Conservation (phyloP, 345 rosid genomes). For the Arabidopsis arenosa region DNA sequence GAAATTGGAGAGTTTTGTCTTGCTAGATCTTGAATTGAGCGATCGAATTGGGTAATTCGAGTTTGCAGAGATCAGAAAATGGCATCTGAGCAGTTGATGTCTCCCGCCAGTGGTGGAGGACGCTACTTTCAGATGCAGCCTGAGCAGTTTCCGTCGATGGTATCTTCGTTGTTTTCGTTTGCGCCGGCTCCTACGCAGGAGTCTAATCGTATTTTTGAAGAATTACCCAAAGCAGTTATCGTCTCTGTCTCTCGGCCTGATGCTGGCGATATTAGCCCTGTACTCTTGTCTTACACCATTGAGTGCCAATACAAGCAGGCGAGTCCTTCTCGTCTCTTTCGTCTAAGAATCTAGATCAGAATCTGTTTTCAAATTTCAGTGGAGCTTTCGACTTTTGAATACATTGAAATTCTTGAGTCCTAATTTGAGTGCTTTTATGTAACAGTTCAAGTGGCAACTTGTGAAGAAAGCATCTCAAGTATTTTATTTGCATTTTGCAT, state of each 20-base stretch:
- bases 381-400: conserved; percentile 14
- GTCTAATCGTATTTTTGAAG: conserved; percentile 75
- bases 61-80: conserved; percentile 35
- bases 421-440: conserved; percentile 28
- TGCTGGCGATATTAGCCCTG: conserved; percentile 86
- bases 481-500: conserved; percentile 82
- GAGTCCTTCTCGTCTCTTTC: conserved; percentile 19
- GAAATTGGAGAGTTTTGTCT: not conserved
- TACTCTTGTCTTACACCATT: conserved; percentile 79
- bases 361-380: not conserved
- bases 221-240: conserved; percentile 77
- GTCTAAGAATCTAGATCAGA: not conserved
- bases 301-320: conserved; percentile 93
- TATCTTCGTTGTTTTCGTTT: conserved; percentile 64
- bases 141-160: conserved; percentile 59
- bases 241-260: conserved; percentile 89
- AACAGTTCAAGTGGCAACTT: conserved; percentile 90
- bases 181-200: conserved; percentile 59
- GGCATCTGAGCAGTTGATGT: conserved; percentile 85
- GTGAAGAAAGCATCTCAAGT: conserved; percentile 92
- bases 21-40: conserved; percentile 26
- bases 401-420: conserved; percentile 7
- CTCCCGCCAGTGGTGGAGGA: conserved; percentile 50
- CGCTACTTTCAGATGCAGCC: conserved; percentile 79
- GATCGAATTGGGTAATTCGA: conserved; percentile 17